Evolutionary conservation across 169 alveolate species (phyloP).

Genomic region (Plasmodium vinckei): DNA sequence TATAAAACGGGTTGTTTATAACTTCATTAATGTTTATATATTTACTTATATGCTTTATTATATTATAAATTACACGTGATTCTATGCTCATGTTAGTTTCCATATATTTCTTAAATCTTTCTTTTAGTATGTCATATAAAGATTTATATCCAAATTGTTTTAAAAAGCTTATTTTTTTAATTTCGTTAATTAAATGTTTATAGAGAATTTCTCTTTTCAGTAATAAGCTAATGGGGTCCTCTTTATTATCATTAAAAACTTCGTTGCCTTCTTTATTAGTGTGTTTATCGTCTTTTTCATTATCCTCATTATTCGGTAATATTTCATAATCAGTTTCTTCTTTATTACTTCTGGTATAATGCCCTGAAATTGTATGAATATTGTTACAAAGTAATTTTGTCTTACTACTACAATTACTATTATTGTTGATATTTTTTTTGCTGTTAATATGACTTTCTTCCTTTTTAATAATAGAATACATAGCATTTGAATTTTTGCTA

Average conservation of each 20-base stretch:
- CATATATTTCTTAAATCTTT: constrained; percentile 1
- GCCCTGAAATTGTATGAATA: too few species aligned
- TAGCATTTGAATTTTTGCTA: constrained; percentile 1
- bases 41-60: constrained; percentile 37
- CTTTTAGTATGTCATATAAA: constrained; percentile 47
- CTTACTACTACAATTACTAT: neutral
- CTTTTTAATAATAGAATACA: constrained; percentile 31
- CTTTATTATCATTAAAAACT: neutral
- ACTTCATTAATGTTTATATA: constrained; percentile 42
- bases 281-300: neutral
- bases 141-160: constrained; percentile 46
- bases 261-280: neutral
- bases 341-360: too few species aligned
- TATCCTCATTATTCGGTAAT: neutral
- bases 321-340: neutral
- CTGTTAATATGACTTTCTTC: constrained; percentile 7
- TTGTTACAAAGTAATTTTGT: too few species aligned
- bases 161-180: constrained; percentile 17
- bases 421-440: neutral
- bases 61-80: constrained; percentile 23
- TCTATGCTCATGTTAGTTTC: constrained; percentile 22
- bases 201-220: neutral
- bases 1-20: constrained; percentile 55
- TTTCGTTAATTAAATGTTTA: constrained; percentile 20
- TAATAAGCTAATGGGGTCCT: neutral